These are phyloP conservation scores for Phytophthora quininea DNA, from an alignment of 352 stramenopile species.

Conservation along the genomic window DNA sequence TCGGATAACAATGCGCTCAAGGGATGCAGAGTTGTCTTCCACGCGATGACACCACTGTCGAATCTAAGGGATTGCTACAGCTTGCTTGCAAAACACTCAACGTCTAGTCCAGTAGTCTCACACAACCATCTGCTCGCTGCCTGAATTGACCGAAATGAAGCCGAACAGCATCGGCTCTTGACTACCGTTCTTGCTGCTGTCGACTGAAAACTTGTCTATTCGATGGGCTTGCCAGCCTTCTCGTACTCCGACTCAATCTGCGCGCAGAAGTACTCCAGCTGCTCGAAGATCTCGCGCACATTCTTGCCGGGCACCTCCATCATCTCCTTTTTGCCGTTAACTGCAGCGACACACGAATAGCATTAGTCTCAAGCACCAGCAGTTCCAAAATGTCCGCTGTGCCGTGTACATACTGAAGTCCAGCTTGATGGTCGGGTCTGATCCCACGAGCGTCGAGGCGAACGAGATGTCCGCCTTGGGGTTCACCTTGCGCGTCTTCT, in stretches of 20 bases:
- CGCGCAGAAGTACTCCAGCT: conserved; percentile 84
- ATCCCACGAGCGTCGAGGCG: conserved; percentile 59
- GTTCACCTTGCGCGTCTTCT: conserved; percentile 83
- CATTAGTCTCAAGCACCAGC: conserved; percentile 2
- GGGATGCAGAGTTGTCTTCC: no score
- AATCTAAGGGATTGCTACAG: no score
- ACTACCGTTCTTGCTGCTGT: conserved; percentile 12
- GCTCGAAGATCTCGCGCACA: conserved; percentile 85
- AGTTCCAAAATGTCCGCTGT: not conserved
- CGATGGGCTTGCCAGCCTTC: conserved; percentile 80
- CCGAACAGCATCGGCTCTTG: conserved; percentile 10
- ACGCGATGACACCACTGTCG: no score
- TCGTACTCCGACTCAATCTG: conserved; percentile 90
- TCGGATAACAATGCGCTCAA: conserved; percentile 2
- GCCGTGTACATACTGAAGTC: conserved; percentile 73
- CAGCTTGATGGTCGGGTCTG: conserved; percentile 71
- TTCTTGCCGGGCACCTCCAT: conserved; percentile 77
- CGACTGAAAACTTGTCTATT: conserved; percentile 47
- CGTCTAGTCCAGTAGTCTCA: not conserved
- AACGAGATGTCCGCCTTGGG: conserved; percentile 79
- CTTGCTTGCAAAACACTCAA: not conserved
- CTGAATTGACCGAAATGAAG: conserved; percentile 24
- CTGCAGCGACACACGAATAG: conserved; percentile 32
- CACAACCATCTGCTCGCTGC: conserved; percentile 21
- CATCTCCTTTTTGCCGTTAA: conserved; percentile 78